Percentiles rank a stretch among this genome's conserved stretches.
phyloP scores from a whole-genome alignment of 306 rosid species.

The Lathyrus tuberosus region DNA sequence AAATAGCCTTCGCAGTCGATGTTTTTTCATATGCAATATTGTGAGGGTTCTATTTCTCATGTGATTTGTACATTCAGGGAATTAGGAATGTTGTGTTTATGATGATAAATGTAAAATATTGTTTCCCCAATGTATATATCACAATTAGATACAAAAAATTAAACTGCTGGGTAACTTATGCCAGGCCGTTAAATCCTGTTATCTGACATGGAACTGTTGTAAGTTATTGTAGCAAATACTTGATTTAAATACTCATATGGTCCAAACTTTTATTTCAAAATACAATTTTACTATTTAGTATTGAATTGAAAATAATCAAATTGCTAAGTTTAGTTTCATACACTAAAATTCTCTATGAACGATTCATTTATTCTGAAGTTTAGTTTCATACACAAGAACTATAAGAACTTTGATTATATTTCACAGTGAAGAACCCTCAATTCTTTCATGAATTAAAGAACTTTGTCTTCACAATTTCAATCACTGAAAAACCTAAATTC shows the following conservation, averaged over 20 bases:
- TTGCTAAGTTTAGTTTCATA: too few species aligned
- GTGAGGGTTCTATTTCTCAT: conserved; percentile 49
- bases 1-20: conserved; percentile 48
- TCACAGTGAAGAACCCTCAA: too few species aligned
- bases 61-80: conserved; percentile 33
- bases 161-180: conserved; percentile 29
- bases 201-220: conserved; percentile 30
- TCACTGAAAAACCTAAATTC: too few species aligned
- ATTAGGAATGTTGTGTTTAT: conserved; percentile 30
- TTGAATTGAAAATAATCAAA: too few species aligned
- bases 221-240: conserved; percentile 26
- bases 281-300: too few species aligned
- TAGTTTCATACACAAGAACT: too few species aligned
- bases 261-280: too few species aligned
- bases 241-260: not conserved
- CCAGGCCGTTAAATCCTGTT: conserved; percentile 9
- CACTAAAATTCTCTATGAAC: too few species aligned
- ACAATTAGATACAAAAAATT: conserved; percentile 19
- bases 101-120: conserved; percentile 35
- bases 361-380: too few species aligned
- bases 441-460: too few species aligned
- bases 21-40: conserved; percentile 42
- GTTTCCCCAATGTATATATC: conserved; percentile 41
- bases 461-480: too few species aligned
- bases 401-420: too few species aligned